Conservation (phyloP, 164 flowering plant genomes). For the Nelumbo lutea region DNA sequence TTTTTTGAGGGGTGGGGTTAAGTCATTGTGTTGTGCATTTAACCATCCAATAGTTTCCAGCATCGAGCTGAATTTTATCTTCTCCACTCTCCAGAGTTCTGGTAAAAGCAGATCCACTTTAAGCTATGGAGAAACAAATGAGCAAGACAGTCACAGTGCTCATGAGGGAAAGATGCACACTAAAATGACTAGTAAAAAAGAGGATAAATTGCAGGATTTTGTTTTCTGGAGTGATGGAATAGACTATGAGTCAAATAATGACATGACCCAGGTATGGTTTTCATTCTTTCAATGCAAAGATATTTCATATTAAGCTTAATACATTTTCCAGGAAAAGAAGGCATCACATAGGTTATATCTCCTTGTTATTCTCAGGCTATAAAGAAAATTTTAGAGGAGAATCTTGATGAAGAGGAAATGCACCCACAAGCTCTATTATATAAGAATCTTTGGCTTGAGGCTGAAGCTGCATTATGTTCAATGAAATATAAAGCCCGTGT, state of each 20-base stretch:
- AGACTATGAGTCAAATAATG: constrained; percentile 27
- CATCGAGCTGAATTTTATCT: neutral
- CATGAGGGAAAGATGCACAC: constrained; percentile 10
- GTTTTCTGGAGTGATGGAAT: constrained; percentile 19
- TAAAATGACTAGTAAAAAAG: constrained; percentile 13
- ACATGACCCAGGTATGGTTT: constrained; percentile 46
- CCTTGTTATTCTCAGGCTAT: constrained; percentile 43
- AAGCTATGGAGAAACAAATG: constrained; percentile 8
- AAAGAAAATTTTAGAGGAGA: constrained; percentile 49
- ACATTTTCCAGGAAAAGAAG: neutral
- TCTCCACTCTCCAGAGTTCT: constrained; percentile 28
- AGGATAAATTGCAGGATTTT: constrained; percentile 13
- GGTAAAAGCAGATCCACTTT: constrained; percentile 4
- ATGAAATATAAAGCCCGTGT: constrained; percentile 52
- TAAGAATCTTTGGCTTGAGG: constrained; percentile 86
- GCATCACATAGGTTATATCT: neutral
- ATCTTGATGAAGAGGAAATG: constrained; percentile 41
- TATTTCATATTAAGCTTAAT: neutral
- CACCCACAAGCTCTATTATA: constrained; percentile 43
- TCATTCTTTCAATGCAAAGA: neutral
- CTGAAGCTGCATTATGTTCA: constrained; percentile 82
- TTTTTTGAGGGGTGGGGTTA: neutral
- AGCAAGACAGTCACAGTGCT: constrained; percentile 1
- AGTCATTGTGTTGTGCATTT: neutral
- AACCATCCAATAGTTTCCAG: neutral